phyloP scores from a whole-genome alignment of 176 grass and related monocot species.

The Phoenix dactylifera region DNA sequence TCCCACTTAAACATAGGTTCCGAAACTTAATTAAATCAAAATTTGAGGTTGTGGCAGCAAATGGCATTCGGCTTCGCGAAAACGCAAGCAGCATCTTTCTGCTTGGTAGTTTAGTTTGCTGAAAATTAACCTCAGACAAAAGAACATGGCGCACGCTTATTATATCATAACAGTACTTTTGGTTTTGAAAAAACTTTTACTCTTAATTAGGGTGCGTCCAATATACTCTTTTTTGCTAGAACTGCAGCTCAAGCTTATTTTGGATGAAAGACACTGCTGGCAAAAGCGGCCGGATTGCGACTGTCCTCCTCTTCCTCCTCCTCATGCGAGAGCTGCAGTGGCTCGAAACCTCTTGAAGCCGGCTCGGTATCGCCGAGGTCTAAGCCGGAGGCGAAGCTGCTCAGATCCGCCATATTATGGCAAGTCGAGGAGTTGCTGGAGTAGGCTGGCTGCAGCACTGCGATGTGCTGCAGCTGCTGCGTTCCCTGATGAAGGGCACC shows the following conservation, averaged over 20 bases:
- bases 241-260: neutral
- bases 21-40: too few species aligned
- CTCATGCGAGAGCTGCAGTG: neutral
- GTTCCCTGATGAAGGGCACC: neutral
- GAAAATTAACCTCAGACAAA: too few species aligned
- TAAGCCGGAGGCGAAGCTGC: neutral
- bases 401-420: neutral
- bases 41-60: too few species aligned
- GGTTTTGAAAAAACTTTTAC: too few species aligned
- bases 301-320: neutral
- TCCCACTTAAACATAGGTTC: too few species aligned
- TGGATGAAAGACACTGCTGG: neutral
- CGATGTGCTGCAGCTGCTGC: neutral
- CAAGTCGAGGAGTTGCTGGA: slow-evolving; percentile 7
- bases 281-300: neutral
- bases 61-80: too few species aligned
- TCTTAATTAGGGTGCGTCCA: too few species aligned
- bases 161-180: too few species aligned
- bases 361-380: neutral
- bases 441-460: neutral
- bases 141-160: too few species aligned
- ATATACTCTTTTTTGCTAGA: too few species aligned
- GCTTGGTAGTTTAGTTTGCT: too few species aligned
- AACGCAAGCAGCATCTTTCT: too few species aligned
- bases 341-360: neutral